Conservation (phyloP, 495 filamentous ascomycete species). For the Aspergillus ostianus region DNA sequence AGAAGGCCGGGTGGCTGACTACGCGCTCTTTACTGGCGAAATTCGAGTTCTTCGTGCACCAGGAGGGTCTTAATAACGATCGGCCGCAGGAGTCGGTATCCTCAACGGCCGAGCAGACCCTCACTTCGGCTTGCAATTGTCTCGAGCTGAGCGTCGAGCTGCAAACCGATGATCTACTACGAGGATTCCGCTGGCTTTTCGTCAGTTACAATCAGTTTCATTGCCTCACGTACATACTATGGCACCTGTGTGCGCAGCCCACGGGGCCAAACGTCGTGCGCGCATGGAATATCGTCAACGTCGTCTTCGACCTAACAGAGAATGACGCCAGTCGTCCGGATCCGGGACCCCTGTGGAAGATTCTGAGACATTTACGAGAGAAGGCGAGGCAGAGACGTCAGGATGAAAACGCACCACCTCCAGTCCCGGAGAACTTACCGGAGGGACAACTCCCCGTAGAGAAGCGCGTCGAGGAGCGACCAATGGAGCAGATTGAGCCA, state of each 20-base stretch:
- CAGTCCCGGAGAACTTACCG: not conserved
- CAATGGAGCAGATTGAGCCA: not conserved
- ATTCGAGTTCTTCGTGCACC: slow-evolving; percentile 26
- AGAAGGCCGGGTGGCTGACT: slow-evolving; percentile 26
- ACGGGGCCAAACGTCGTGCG: slow-evolving; percentile 14
- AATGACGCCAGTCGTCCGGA: slow-evolving; percentile 5
- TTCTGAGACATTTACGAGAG: slow-evolving; percentile 22
- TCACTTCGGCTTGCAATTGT: slow-evolving; percentile 19
- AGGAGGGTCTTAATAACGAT: slow-evolving; percentile 22
- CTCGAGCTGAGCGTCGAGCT: slow-evolving; percentile 23
- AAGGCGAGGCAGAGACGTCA: slow-evolving; percentile 18
- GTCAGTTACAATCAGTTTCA: slow-evolving; percentile 30
- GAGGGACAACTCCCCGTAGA: not conserved
- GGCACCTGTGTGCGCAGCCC: slow-evolving; percentile 32
- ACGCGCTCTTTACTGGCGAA: slow-evolving; percentile 24
- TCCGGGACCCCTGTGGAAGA: slow-evolving; percentile 22
- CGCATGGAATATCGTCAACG: slow-evolving; percentile 24
- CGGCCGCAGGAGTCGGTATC: slow-evolving; percentile 5
- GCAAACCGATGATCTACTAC: slow-evolving; percentile 28
- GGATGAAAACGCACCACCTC: not conserved
- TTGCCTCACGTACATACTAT: slow-evolving; percentile 31
- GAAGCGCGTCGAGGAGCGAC: not conserved
- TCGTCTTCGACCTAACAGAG: slow-evolving; percentile 22
- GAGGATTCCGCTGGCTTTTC: slow-evolving; percentile 28
- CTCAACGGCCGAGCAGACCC: slow-evolving; percentile 14